A percentile compares a stretch with the other conserved stretches of the same genome.
These are phyloP conservation scores for Septoria petroselini DNA, from an alignment of 2,329 filamentous ascomycete genomes.

Conservation along the genomic window DNA sequence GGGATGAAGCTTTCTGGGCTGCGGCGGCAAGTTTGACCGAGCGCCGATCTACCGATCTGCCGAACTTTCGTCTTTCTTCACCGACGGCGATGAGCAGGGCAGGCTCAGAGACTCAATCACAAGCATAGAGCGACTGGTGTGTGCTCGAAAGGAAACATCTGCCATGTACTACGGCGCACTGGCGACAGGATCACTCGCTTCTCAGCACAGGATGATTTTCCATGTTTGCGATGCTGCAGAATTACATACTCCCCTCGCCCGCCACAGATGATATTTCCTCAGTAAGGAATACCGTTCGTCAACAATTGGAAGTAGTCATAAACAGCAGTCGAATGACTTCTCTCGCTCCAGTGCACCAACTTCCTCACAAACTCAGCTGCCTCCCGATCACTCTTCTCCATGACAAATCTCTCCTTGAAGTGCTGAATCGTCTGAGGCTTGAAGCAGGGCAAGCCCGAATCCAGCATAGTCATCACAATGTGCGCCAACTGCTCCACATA, in stretches of 20 bases:
- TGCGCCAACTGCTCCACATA: constrained; percentile 86
- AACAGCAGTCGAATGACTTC: constrained; percentile 85
- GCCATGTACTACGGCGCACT: too few relatives aligned
- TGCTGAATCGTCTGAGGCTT: constrained; percentile 92
- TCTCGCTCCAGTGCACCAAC: constrained; percentile 83
- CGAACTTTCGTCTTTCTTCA: too few relatives aligned
- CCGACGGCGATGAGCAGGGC: too few relatives aligned
- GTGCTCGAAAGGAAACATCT: too few relatives aligned
- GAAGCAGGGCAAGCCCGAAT: constrained; percentile 94
- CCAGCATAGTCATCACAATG: constrained; percentile 91
- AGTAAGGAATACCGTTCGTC: constrained; percentile 97
- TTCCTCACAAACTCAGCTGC: constrained; percentile 92
- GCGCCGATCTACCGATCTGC: too few relatives aligned
- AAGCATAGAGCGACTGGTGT: too few relatives aligned
- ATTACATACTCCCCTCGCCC: not conserved
- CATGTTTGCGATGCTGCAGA: too few relatives aligned
- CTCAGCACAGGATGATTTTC: too few relatives aligned
- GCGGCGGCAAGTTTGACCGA: not conserved
- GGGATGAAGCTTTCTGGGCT: not conserved
- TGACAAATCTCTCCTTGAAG: constrained; percentile 86
- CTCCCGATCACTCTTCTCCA: constrained; percentile 87
- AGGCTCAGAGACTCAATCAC: too few relatives aligned
- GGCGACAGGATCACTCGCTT: too few relatives aligned
- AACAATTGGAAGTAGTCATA: constrained; percentile 98
- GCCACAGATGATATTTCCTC: constrained; percentile 27